Evolutionary conservation across 139 green algal genomes (phyloP), one percentile per base, ranked within the genome.

Genomic region (Closterium sp.): DNA sequence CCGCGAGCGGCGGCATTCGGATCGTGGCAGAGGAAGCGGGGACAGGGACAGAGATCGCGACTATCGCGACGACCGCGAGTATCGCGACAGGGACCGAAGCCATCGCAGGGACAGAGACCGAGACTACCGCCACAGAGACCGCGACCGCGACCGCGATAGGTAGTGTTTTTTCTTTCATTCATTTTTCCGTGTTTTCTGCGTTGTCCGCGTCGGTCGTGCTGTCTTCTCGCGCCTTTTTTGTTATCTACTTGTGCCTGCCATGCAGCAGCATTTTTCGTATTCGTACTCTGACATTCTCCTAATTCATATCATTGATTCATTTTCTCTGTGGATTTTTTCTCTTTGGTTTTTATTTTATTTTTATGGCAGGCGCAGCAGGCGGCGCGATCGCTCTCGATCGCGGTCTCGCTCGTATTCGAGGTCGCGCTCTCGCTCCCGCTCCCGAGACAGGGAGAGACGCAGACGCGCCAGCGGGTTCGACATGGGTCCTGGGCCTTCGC

Each of bases 401-500:
- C 88, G 62, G 1, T 79, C 42, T 1, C 88, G 62, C 27, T 79
- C 62, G 62, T 79, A 79, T 27, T 91, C 89, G 10, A 90, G 73
- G 1, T 91, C 45, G n/a, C 27, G 31, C n/a, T 91, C 89, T 89
- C 45, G 89, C 28, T 91, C 89, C 13, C 34, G 34, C 29, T 91
- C 45, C 30, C 34, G 38, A 89, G 89, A 91, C 29, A 91, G 89
- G 89, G 89, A 31, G 9, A n/a, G 88, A 90, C 27, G 45, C 28
- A 91, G 31, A 1, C 89, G 31, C 7, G 89, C 89, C 24, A 91
- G 89, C 31, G 89, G 89, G 24, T 91, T 91, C 89, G 89, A 91
- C 89, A 90, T 89, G 89, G 89, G 30, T 1, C 89, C 89, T 24
- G 89, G 89, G 0, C 30, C 89, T 31, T 89, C 89, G 22, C 38